Base-by-base conservation (phyloP, 345 rosid genomes). In the Ricinus communis region DNA sequence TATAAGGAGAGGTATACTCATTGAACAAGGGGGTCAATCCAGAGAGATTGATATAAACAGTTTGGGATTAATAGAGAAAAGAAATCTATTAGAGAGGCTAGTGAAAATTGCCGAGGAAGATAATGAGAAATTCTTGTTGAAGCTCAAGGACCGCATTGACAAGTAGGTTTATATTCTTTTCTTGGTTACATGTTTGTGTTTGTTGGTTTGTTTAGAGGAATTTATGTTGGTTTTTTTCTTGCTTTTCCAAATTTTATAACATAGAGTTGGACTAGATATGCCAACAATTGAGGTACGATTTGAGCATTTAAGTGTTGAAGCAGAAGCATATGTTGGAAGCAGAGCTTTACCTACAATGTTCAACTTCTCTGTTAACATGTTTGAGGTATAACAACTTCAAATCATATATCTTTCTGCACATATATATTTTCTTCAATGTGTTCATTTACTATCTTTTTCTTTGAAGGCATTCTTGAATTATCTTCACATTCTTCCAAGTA, bases 221-320 rank as follows among this genome's bases (percentile, higher is more conserved):
- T 31, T 33, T 18, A 2, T 11, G 25, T 31, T 7, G 8, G 36
- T 59, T 59, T 31, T 16, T 59, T 43, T 7, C 9, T 52, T 52
- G 1, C 9, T 21, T 1, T 52, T 5, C 6, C 5, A 1, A 55
- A 55, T 22, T 25, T 71, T n/a, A n/a, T n/a, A 31, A n/a, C 22
- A 62, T 84, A 91, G 98, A 74, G 97, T 94, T 73, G 97, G 96
- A 58, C 79, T 94, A 11, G 90, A 90, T 62, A 74, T 91, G 74
- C 97, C 98, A 30, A 87, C 93, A 1, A 91, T 93, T 68, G 93
- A 93, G 82, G 98, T 93, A 8, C 82, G 96, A 77, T 93, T 93
- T 27, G 93, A 90, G 81, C 88, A 87, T 79, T 50, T 93, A 8
- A 85, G 77, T 68, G 81, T 89, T 1, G 85, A 86, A 59, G 90